A percentile compares a stretch with the other conserved stretches of the same genome.
Evolutionary conservation across 805 yeast genomes (phyloP).

Genomic region (Groenewaldozyma salmanticensis): DNA sequence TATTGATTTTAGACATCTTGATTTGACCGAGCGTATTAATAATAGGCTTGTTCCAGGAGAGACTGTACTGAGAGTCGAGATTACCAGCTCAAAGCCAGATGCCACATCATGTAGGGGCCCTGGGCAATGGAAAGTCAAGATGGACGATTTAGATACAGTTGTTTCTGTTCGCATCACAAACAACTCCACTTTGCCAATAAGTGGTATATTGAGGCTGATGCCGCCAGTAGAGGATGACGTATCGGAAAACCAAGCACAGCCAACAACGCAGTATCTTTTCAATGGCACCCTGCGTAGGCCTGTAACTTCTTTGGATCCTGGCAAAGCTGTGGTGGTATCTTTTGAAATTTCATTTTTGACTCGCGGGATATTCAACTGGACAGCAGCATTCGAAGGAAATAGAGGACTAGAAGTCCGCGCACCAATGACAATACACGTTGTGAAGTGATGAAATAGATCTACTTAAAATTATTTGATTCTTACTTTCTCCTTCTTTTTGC

Average conservation of each 20-base stretch:
- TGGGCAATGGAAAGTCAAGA: conserved; percentile 8
- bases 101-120: conserved; percentile 23
- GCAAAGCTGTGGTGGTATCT: conserved; percentile 33
- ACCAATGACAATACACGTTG: no score
- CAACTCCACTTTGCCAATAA: conserved; percentile 27
- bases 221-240: conserved; percentile 24
- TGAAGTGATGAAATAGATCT: no score
- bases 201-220: conserved; percentile 54
- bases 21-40: conserved; percentile 54
- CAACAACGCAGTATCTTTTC: conserved; percentile 52
- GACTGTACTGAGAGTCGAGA: conserved; percentile 28
- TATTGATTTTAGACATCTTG: conserved; percentile 56
- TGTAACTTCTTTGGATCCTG: conserved; percentile 36
- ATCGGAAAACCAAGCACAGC: conserved; percentile 20
- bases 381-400: conserved; percentile 50
- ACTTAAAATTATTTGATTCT: no score
- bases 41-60: conserved; percentile 32
- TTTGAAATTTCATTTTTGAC: conserved; percentile 60
- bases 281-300: conserved; percentile 66
- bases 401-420: no score
- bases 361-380: conserved; percentile 78
- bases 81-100: conserved; percentile 1
- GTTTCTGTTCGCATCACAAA: conserved; percentile 47
- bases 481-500: no score
- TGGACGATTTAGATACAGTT: conserved; percentile 39